Evolutionary conservation across 164 flowering plant species (phyloP), one percentile per base, ranked within the genome.

Genomic region (Nelumbo lutea): DNA sequence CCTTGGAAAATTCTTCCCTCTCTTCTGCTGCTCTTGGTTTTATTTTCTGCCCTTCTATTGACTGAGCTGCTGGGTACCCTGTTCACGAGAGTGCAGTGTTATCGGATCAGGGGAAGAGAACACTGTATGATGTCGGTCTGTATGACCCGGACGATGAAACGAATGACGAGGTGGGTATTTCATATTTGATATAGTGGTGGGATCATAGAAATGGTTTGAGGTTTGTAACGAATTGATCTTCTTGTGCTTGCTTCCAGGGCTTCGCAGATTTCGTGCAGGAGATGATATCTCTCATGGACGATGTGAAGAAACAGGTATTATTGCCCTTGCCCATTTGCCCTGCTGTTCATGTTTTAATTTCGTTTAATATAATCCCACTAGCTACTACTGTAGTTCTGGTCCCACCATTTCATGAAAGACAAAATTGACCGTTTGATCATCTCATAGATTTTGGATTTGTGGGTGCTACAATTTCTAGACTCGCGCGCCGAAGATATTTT

Each of bases 81-180:
- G 6, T 38, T 13, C 42, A 14, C 40, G 9, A 4, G 64, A 1
- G 60, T 27, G 62, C 83, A 90, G 96, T 90, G 14, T 71, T 92
- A 43, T 92, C 96, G 6, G 96, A 90, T 73, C 67, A 71, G 65
- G 82, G 72, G 64, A 88, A 88, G 75, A 87, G 93, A 63, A 74
- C 68, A 5, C 9, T 88, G 80, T 93, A 93, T 64, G 90, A 93
- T 74, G 85, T 87, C 5, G 96, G 96, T 9, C 64, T 93, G n/a
- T 85, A 85, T 62, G 77, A 83, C 46, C 82, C 82, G 39, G 69
- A 81, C 15, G 86, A 87, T 1, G 91, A 87, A 14, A 84, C 84
- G 3, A 89, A 87, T 78, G 94, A 70, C 39, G 44, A 60, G 45
- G 69, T 72, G 48, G 64, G 53, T 69, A 41, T 42, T 38, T 5